Evolutionary conservation across 306 rosid genomes (phyloP), one percentile per base, ranked within the genome.

Genomic region (Cucumis cinereus): DNA sequence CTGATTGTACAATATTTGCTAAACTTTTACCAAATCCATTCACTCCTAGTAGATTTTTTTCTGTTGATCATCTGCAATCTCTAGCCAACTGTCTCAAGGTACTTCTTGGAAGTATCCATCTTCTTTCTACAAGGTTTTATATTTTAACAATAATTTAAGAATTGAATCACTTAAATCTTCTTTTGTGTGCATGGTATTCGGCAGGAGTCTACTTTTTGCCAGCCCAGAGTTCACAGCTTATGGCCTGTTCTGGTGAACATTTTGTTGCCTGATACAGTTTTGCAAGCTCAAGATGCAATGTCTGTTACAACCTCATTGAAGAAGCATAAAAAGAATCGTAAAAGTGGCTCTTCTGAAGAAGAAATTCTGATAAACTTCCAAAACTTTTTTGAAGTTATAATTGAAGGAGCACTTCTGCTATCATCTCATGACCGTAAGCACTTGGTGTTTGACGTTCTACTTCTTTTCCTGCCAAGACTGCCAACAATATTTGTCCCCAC

Each of bases 381-480:
- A 80, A 80, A 81, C 69, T 91, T 94, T 81, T 82, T 89, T 49
- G 97, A 91, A 81, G 84, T 90, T 79, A 82, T 94, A 80, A 81
- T 92, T 81, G 99, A 92, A 80, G 96, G 89, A 80, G 87, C 95
- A 15, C 96, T 94, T 88, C 98, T 94, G 57, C 75, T 81, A 8
- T 94, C 99, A 76, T 94, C 99, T 77, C 99, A 94, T 89, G 99
- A 94, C 76, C 96, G 99, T n/a, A 92, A 94, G 75, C 95, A 84
- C 80, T 81, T 94, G 79, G 97, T 92, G 38, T 89, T 94, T 64
- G 95, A 92, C 76, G 81, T 94, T 82, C 84, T 94, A 55, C 86
- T 86, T 64, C 91, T 89, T 84, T 89, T 88, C 78, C 84, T 90
- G 63, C 95, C 87, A 43, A 92, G 81, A 85, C 59, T 94, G 79